phyloP scores from a whole-genome alignment of 1,284 basidiomycete species.

The Irpex rosettiformis region DNA sequence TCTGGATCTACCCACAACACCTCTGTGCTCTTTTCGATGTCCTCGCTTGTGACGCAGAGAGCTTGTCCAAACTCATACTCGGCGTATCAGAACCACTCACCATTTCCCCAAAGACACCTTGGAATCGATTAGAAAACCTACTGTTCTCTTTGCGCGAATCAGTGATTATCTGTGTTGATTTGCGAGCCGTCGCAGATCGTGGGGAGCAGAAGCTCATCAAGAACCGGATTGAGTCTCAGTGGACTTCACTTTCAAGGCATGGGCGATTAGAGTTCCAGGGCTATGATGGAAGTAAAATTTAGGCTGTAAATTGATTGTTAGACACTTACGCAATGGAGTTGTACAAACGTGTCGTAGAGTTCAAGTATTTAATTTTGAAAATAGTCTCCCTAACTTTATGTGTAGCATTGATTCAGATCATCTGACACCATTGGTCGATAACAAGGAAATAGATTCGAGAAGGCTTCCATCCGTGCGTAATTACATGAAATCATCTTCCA shows the following conservation, averaged over 20 bases:
- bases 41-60: background rate
- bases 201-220: background rate
- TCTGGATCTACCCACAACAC: background rate
- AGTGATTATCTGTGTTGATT: background rate
- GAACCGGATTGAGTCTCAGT: background rate
- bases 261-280: background rate
- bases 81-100: background rate
- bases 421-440: no score
- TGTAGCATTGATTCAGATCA: no score
- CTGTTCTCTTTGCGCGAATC: background rate
- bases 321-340: no score
- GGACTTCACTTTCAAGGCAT: background rate
- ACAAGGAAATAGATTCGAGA: no score
- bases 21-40: background rate
- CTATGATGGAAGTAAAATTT: background rate
- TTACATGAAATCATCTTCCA: conserved; percentile 54
- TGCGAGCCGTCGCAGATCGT: background rate
- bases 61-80: background rate
- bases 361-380: background rate
- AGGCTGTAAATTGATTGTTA: background rate
- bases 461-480: background rate
- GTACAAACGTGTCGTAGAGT: no score
- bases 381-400: background rate
- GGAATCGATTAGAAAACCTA: background rate
- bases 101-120: background rate